Base-by-base conservation (phyloP, 2,329 filamentous ascomycete species). In the Orbilia javanica region DNA sequence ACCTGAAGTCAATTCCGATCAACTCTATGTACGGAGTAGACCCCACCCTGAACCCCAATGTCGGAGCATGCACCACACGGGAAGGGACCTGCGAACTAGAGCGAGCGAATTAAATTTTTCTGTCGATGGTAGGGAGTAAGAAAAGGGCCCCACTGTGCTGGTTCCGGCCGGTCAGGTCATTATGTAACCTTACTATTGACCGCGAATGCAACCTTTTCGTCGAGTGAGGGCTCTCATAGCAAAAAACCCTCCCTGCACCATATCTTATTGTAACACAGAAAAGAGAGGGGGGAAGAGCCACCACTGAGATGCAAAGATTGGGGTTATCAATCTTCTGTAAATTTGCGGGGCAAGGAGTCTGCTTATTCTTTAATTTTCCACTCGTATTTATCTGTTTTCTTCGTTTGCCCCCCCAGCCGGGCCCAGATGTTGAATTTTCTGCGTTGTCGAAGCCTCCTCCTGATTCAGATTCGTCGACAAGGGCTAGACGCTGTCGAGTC, bases 391-490 rank as follows among this genome's bases (percentile, higher is more conserved):
- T 27, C 15, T 15, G 1, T 39, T 64, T 48, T 44, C 11, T 31
- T 52, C 20, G n/a, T 13, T 20, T 15, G 13, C 44, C 11, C 6
- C 29, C 25, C 15, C 20, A 36, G 31, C 31, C 42, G 13, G 29
- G 4, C 36, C 31, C 52, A 60, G 48, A 53, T 77, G 73, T 74
- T 74, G 73, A 77, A 67, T 77, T 77, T 77, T 71, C 60, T 67
- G 66, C 27, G 73, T 77, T 77, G 73, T 50, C 50, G 50, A 52
- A 55, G 52, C 50, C 52, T 22, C n/a, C 72, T 77, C 73, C 73
- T 77, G 73, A 77, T 67, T 77, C 73, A 77, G 73, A 77, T 77
- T 67, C 66, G 66, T 65, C 53, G 65, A 62, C 71, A 69, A 34
- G 64, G 46, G 53, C 34, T 44, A 18, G 20, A 64, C 53, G 10